Base-by-base conservation (phyloP, 306 rosid genomes). In the Purshia tridentata region DNA sequence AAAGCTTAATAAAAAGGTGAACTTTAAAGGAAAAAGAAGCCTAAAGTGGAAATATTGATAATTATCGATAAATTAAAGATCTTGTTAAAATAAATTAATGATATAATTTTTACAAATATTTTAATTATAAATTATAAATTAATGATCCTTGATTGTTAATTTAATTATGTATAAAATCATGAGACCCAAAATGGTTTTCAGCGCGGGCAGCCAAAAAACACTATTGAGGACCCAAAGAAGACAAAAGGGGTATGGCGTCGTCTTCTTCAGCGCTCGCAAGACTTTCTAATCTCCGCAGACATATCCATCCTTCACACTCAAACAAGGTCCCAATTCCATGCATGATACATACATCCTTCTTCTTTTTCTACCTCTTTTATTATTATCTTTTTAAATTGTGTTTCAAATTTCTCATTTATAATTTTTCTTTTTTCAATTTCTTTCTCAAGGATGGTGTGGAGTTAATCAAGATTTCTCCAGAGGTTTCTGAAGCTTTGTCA, bases 401-500 rank as follows among this genome's bases (percentile, higher is more conserved):
- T 48, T 42, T n/a, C 39, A 56, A 16, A 13, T 45, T 47, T 60
- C 61, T 16, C 67, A 2, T 29, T 29, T 1, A 6, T 22, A 16
- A 8, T 72, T 70, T 45, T 4, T 45, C 20, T 39, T n/a, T 9
- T 19, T 47, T 52, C 29, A 46, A 45, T 73, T 69, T 49, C 18
- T 42, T 78, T n/a, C 5, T 6, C 8, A 39, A 58, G 65, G 54
- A 69, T 67, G 55, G 72, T 68, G 77, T 69, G 10, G 80, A 82
- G 10, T 80, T 81, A 20, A 72, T 86, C 75, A 88, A 86, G 87
- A 69, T 93, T 72, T 89, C 97, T 74, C 45, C 86, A 1, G 96
- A 88, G 65, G 97, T 93, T 75, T 87, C 97, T 75, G 84, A 83
- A 81, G 93, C 98, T 35, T 81, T 91, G 81, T 85, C 86, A 29